Evolutionary conservation across 129 eudicot genomes (phyloP), one percentile per base, ranked within the genome.

Genomic region (Scalesia atractyloides): DNA sequence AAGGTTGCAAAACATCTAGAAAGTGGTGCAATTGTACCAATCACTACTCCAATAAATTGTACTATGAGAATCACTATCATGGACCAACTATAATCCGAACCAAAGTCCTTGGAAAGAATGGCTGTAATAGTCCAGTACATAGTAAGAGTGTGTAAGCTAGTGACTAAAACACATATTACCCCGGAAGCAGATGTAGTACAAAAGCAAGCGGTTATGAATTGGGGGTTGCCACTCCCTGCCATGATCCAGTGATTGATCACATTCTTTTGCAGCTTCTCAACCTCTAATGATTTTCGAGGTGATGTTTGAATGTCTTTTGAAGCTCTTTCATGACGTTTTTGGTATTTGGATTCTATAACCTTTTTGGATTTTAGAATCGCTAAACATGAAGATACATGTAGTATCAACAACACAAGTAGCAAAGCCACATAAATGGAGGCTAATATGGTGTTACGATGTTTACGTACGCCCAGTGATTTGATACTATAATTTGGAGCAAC

Each of bases 1-100:
- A 67, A 15, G 19, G 72, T 8, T 67, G 59, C 72, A 48, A 67
- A 67, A 48, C 72, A 67, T 67, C 72, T 47, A 47, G 4, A 14
- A 15, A 67, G 6, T 1, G 72, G 72, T 2, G 72, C 72, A 24
- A 67, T 3, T 7, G 59, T 67, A 30, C 44, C 72, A 8, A 67
- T 26, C 34, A 67, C 14, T 13, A 67, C 72, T 48, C 72, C 72
- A 8, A 67, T 14, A 46, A 8, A 47, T 8, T 67, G 72, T 20
- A 30, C 49, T 24, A 67, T 30, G 9, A 67, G 43, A 49, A 67
- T 47, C 13, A 48, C 72, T 67, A 5, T 11, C 72, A 67, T 67
- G 7, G 72, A 67, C 59, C 39, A 26, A 16, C 34, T n/a, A 15
- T 67, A 67, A 47, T 67, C 58, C 7, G 72, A 67, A 44, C 26